Percentiles rank a stretch among this genome's conserved stretches.
Evolutionary conservation across 1,139 yeast species (phyloP).

Genomic region (Candida sp.): DNA sequence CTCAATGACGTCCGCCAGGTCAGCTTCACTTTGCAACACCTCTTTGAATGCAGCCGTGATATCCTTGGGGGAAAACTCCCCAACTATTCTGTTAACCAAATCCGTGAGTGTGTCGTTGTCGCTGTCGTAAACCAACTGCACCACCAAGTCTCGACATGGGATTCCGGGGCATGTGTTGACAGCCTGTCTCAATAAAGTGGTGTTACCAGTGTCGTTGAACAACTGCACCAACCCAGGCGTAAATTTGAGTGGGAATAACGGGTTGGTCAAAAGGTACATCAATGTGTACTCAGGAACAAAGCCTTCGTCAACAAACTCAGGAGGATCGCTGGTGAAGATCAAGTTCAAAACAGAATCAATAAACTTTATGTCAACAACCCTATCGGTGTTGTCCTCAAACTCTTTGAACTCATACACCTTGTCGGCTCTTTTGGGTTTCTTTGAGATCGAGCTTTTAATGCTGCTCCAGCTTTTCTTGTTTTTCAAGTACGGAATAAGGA

Average conservation of each 20-base stretch:
- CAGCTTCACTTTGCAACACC: slow-evolving; percentile 25
- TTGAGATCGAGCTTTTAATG: slow-evolving; percentile 21
- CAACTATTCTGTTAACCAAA: slow-evolving; percentile 65
- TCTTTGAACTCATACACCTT: slow-evolving; percentile 31
- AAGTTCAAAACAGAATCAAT: slow-evolving; percentile 52
- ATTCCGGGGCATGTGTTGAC: slow-evolving; percentile 78
- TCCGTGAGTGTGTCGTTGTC: slow-evolving; percentile 71
- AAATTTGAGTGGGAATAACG: slow-evolving; percentile 71
- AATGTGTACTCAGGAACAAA: slow-evolving; percentile 63
- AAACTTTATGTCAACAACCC: slow-evolving; percentile 66
- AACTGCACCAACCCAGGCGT: slow-evolving; percentile 58
- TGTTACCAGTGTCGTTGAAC: slow-evolving; percentile 43
- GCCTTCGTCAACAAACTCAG: slow-evolving; percentile 21
- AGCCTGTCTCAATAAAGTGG: slow-evolving; percentile 79
- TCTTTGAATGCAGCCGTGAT: slow-evolving; percentile 41
- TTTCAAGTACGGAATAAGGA: slow-evolving; percentile 38
- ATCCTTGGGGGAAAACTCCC: slow-evolving; percentile 57
- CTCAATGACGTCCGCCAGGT: slow-evolving; percentile 48
- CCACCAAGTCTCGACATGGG: slow-evolving; percentile 63
- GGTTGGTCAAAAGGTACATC: slow-evolving; percentile 83
- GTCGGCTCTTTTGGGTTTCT: slow-evolving; percentile 14
- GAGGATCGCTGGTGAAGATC: slow-evolving; percentile 35
- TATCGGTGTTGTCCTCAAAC: slow-evolving; percentile 70
- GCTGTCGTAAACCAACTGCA: slow-evolving; percentile 51
- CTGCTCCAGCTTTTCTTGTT: slow-evolving; percentile 27